Evolutionary conservation across 176 grass and related monocot genomes (phyloP).

Genomic region (Cenchrus purpureus): DNA sequence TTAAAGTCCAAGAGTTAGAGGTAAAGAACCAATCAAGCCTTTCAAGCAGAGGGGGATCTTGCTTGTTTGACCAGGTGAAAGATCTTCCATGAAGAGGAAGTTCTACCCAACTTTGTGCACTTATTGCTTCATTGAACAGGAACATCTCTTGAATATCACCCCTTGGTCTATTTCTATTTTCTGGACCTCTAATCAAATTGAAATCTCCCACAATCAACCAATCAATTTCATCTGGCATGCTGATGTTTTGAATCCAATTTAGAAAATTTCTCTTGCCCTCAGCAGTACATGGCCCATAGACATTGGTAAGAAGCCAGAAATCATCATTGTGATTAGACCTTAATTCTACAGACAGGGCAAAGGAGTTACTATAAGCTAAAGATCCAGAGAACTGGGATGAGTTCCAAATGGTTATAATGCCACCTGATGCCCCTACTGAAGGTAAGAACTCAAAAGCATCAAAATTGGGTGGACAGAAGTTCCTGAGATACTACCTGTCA

Average conservation of each 20-base stretch:
- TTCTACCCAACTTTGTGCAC: background rate
- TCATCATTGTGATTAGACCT: background rate
- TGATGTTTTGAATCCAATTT: background rate
- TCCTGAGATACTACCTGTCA: too few relatives aligned
- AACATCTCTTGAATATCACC: background rate
- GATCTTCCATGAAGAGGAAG: background rate
- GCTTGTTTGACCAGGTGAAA: background rate
- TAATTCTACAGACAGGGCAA: background rate
- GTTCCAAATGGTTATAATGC: background rate
- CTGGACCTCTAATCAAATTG: too few relatives aligned
- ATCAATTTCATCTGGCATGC: background rate
- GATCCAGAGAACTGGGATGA: background rate
- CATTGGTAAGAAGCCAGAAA: background rate
- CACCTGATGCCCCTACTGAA: background rate
- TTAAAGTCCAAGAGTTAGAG: background rate
- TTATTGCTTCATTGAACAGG: background rate
- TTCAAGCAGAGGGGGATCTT: background rate
- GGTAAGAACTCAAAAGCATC: too few relatives aligned
- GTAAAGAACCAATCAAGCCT: background rate
- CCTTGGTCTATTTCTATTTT: background rate
- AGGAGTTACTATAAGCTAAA: background rate
- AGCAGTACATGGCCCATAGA: too few relatives aligned
- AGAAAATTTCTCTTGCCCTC: background rate
- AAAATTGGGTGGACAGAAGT: too few relatives aligned
- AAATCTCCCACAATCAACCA: too few relatives aligned